Base-by-base conservation (phyloP, 2,329 filamentous ascomycete genomes). In the Fusarium caatingaense region DNA sequence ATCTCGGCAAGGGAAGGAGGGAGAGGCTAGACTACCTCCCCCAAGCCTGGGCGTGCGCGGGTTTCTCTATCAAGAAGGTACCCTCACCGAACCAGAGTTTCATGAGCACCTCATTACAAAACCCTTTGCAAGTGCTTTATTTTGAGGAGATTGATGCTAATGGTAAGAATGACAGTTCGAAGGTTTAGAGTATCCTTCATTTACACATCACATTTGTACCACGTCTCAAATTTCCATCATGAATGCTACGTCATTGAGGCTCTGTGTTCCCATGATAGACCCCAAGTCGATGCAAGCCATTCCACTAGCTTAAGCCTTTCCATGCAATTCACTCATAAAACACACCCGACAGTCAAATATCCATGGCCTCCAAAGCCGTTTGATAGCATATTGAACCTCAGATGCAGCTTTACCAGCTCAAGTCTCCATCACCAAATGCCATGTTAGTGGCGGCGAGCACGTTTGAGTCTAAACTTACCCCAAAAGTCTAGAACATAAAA, bases 161-260 rank as follows among this genome's bases (percentile, higher is more conserved):
- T 27, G 10, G 25, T 27, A 10, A 3, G 25, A 27, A 27, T 9
- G 25, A 27, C 9, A 27, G 9, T 10, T 27, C 8, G 4, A 27
- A 27, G 9, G 27, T 5, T 28, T 13, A 1, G 11, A 28, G 5
- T 13, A 30, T 30, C 5, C 1, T 18, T 2, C 13, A 10, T 48
- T 28, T 6, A 1, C 15, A 32, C 11, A 30, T 8, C 16, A 56
- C 23, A 13, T 23, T n/a, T 56, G 32, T 59, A 48, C 23, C 16
- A 10, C 2, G 6, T 40, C 18, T 25, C 18, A 7, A 8, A 16
- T 23, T 9, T 18, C 18, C 50, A 71, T 71, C 67, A 71, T 70
- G 64, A 68, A 45, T 27, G 15, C 64, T 71, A 71, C 68, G 68
- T 71, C 68, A 71, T 69, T 71, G 68, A 71, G 68, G 68, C 45